phyloP scores from a whole-genome alignment of 306 rosid genomes.

The Vicia villosa region DNA sequence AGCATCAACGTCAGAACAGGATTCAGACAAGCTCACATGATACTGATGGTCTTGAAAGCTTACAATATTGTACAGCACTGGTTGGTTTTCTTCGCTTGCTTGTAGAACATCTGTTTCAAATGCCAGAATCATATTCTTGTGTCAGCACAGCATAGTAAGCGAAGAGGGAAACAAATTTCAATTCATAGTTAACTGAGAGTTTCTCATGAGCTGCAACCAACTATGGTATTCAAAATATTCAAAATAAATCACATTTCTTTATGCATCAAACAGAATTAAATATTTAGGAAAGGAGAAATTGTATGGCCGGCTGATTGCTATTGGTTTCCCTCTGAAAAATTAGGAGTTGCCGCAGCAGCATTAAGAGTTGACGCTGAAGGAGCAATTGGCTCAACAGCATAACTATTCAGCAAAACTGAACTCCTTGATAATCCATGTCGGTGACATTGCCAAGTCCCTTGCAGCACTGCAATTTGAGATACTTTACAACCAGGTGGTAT shows the following conservation, averaged over 20 bases:
- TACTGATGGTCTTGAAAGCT: constrained; percentile 40
- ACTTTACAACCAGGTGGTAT: not conserved
- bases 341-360: not conserved
- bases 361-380: not conserved
- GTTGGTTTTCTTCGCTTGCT: constrained; percentile 92
- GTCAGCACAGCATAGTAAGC: constrained; percentile 38
- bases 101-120: constrained; percentile 97
- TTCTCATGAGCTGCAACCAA: not conserved
- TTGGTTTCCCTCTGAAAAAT: not conserved
- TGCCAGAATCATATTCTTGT: constrained; percentile 26
- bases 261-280: not conserved
- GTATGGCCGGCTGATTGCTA: not conserved
- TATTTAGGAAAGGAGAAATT: not conserved
- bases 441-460: not conserved
- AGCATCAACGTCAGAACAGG: constrained; percentile 41
- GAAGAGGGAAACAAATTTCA: not conserved
- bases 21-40: constrained; percentile 33
- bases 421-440: not conserved
- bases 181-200: constrained; percentile 6
- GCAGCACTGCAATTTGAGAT: not conserved
- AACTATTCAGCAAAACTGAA: not conserved
- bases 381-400: not conserved
- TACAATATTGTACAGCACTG: constrained; percentile 85
- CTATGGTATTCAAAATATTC: constrained; percentile 14
- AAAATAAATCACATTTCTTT: constrained; percentile 16